Evolutionary conservation across 2,329 filamentous ascomycete species (phyloP).

Genomic region (Fusarium sp.): DNA sequence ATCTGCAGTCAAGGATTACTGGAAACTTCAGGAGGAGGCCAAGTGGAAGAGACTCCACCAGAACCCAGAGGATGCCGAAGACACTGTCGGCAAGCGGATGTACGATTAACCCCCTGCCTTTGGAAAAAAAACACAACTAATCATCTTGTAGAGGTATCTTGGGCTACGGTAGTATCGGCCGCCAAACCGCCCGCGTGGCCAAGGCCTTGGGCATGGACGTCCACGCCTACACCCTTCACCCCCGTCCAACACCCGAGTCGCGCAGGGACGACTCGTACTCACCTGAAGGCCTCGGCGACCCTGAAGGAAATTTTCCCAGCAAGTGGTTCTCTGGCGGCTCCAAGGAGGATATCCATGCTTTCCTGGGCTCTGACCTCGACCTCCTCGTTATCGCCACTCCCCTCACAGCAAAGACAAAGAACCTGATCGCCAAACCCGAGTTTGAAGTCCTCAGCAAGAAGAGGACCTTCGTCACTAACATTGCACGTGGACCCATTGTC

Average conservation of each 20-base stretch:
- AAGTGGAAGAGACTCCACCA: conserved; percentile 53
- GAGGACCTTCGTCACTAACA: conserved; percentile 75
- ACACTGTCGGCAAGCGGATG: conserved; percentile 61
- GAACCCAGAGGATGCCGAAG: conserved; percentile 46
- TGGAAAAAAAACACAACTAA: background rate
- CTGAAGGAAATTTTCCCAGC: conserved; percentile 58
- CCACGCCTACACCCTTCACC: conserved; percentile 78
- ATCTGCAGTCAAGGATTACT: conserved; percentile 57
- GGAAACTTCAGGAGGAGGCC: conserved; percentile 54
- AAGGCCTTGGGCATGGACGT: conserved; percentile 76
- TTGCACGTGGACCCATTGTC: conserved; percentile 69
- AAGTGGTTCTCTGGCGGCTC: conserved; percentile 62
- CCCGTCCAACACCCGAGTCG: conserved; percentile 73
- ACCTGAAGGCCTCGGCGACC: conserved; percentile 72
- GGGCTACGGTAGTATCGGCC: conserved; percentile 65
- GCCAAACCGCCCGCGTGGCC: conserved; percentile 66
- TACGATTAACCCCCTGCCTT: conserved; percentile 44
- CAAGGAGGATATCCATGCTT: conserved; percentile 58
- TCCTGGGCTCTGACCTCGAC: conserved; percentile 62
- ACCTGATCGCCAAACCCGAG: conserved; percentile 63
- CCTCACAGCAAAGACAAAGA: conserved; percentile 58
- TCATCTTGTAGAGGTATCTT: conserved; percentile 56
- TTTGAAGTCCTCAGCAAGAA: conserved; percentile 57
- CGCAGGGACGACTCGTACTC: conserved; percentile 73
- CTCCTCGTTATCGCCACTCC: conserved; percentile 64